Conservation (phyloP, 2,329 filamentous ascomycete species). For the Helminthosporium solani region DNA sequence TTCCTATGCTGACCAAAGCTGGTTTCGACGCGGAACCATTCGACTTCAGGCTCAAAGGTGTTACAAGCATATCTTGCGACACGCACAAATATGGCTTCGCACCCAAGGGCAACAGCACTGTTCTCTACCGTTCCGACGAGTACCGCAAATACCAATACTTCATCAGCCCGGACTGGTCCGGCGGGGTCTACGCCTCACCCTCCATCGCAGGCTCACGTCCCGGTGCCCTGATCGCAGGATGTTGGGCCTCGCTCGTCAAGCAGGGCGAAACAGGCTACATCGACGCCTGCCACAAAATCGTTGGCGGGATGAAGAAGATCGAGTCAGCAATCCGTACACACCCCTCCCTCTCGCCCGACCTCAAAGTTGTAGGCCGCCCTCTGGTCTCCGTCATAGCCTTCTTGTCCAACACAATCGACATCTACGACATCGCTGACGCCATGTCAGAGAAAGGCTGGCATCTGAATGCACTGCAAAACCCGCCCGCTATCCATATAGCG, state of each 20-base stretch:
- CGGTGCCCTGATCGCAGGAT: slow-evolving; percentile 90
- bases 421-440: slow-evolving; percentile 90
- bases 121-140: slow-evolving; percentile 79
- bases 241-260: slow-evolving; percentile 89
- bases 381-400: slow-evolving; percentile 91
- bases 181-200: slow-evolving; percentile 92
- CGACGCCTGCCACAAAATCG: slow-evolving; percentile 81
- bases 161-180: slow-evolving; percentile 90
- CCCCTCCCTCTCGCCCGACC: slow-evolving; percentile 67
- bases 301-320: slow-evolving; percentile 82
- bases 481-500: slow-evolving; percentile 89
- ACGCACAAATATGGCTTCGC: slow-evolving; percentile 99
- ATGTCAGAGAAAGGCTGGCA: slow-evolving; percentile 90
- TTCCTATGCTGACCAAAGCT: slow-evolving; percentile 89
- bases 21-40: slow-evolving; percentile 87
- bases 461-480: slow-evolving; percentile 88
- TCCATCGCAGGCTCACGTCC: slow-evolving; percentile 89
- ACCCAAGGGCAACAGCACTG: slow-evolving; percentile 92
- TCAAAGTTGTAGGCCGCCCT: slow-evolving; percentile 80
- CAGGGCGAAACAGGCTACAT: slow-evolving; percentile 88
- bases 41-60: slow-evolving; percentile 90
- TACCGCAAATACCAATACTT: slow-evolving; percentile 94
- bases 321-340: slow-evolving; percentile 69
- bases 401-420: slow-evolving; percentile 76
- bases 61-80: slow-evolving; percentile 93